Conservation (phyloP, 371 early-diverging fungal genomes). For the Basidiobolus meristosporus region DNA sequence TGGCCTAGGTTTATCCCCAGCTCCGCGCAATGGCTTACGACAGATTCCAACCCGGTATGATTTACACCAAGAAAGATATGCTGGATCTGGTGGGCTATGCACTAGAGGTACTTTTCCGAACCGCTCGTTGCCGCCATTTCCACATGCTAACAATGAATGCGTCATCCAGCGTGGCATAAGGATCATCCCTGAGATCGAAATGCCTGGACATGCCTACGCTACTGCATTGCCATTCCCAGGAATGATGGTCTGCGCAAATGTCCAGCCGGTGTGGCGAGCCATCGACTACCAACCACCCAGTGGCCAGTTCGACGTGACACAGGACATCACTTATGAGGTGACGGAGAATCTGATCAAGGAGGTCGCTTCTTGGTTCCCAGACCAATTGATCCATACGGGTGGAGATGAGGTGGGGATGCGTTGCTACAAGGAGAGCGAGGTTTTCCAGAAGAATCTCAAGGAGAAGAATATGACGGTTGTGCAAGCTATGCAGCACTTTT, state of each 20-base stretch:
- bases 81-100: slow-evolving; percentile 33
- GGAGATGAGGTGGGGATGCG: slow-evolving; percentile 55
- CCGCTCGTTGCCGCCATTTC: slow-evolving; percentile 1
- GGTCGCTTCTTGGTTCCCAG: slow-evolving; percentile 31
- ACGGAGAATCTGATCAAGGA: slow-evolving; percentile 40
- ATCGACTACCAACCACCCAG: slow-evolving; percentile 42
- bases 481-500: slow-evolving; percentile 10
- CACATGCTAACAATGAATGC: too few species aligned
- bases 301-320: slow-evolving; percentile 52
- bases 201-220: slow-evolving; percentile 53
- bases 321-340: slow-evolving; percentile 24
- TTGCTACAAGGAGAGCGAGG: slow-evolving; percentile 30
- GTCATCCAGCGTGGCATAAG: slow-evolving; percentile 35
- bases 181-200: slow-evolving; percentile 57
- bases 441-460: slow-evolving; percentile 9
- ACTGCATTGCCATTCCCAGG: slow-evolving; percentile 14
- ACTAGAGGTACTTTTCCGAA: slow-evolving; percentile 8
- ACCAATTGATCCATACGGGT: slow-evolving; percentile 46
- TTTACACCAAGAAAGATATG: slow-evolving; percentile 39
- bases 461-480: slow-evolving; percentile 8
- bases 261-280: slow-evolving; percentile 13
- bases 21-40: too few species aligned
- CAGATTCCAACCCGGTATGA: slow-evolving; percentile 20
- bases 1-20: slow-evolving; percentile 1
- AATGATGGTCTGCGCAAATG: slow-evolving; percentile 16